Evolutionary conservation across 345 rosid genomes (phyloP), one percentile per base, ranked within the genome.

Genomic region (Euphorbia peplus): DNA sequence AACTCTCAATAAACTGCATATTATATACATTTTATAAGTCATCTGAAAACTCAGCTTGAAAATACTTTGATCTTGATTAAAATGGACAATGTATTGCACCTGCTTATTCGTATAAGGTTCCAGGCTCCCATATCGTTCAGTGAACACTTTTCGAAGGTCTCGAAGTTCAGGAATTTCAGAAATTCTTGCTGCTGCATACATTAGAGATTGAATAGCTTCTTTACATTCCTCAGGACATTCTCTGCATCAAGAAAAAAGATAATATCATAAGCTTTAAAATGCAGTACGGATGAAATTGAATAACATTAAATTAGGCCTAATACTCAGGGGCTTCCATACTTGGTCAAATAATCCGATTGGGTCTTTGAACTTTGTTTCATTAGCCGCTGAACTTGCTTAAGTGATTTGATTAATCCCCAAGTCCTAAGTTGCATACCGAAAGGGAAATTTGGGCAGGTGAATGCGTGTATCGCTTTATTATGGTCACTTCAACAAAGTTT

Each of bases 141-240:
- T 62, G 68, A 95, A 90, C 13, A 80, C 18, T 41, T 78, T 72
- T 53, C 97, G 83, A 68, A 91, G 86, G 13, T 90, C 83, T 5
- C 93, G 88, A 13, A 89, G 81, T 76, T 91, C 97, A 0, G 95
- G 97, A 69, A 89, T 80, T 75, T 89, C 90, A 52, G 93, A 80
- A 76, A 91, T 81, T 81, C 97, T 83, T 52, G 99, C 96, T 12
- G 99, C 95, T n/a, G 97, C 95, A 42, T 87, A 84, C 42, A 83
- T 73, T 58, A 95, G 81, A 59, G 96, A 87, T 14, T 90, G 73
- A 21, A 85, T 78, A 56, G 97, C 92, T 77, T 87, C 93, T 71
- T 68, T 78, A 78, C 99, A 91, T 60, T 87, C 98, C 50, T 81
- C 87, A 30, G 97, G 99, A 56, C 96, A 91, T 69, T 87, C 93